Evolutionary conservation across 306 rosid genomes (phyloP).

Genomic region (Vigna unguiculata): DNA sequence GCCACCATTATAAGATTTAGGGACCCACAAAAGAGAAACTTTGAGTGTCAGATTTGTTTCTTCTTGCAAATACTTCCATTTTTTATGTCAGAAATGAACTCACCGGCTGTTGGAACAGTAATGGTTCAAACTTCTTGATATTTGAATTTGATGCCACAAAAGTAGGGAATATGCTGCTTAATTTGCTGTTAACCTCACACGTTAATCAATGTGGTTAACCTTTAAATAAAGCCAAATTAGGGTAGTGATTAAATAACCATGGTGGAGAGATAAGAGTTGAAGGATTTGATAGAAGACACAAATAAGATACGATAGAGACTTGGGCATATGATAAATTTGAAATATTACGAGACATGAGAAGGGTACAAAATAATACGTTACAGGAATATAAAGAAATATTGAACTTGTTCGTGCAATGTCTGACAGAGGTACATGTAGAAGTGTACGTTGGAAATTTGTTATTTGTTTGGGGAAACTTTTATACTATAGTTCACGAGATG

Average conservation of each 20-base stretch:
- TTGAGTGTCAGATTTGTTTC: constrained; percentile 30
- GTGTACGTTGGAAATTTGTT: constrained; percentile 19
- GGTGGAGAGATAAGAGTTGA: not conserved
- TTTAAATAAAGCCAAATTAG: not conserved
- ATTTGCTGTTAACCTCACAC: constrained; percentile 5
- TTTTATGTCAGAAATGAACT: not conserved
- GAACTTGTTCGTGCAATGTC: not conserved
- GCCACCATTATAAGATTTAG: too few species aligned
- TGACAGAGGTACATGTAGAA: not conserved
- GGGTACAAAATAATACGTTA: not conserved
- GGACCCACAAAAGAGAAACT: constrained; percentile 12
- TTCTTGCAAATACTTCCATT: constrained; percentile 5
- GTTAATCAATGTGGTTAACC: not conserved
- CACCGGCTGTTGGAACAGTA: constrained; percentile 16
- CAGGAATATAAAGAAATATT: too few species aligned
- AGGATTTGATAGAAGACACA: not conserved
- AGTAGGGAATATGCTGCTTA: not conserved
- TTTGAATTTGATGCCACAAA: not conserved
- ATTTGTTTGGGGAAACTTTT: not conserved
- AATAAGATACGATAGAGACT: not conserved
- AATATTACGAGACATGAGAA: not conserved
- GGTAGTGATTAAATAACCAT: not conserved
- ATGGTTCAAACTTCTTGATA: not conserved
- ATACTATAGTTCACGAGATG: constrained; percentile 32
- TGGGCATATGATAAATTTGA: not conserved